Conservation (phyloP, 352 stramenopile species). For the Phytopythium cucurbitacearum region DNA sequence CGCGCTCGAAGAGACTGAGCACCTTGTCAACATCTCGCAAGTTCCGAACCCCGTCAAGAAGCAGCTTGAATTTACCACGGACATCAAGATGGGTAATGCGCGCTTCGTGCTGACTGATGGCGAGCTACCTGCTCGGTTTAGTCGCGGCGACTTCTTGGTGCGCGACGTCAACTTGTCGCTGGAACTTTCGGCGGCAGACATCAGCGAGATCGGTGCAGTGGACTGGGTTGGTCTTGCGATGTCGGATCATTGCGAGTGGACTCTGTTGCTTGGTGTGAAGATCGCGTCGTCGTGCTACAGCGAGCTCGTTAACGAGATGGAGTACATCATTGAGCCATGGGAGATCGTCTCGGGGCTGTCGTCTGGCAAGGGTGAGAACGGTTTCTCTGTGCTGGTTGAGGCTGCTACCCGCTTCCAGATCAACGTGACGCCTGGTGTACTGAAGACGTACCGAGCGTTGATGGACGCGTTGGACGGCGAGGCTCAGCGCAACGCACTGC, state of each 20-base stretch:
- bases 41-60: conserved; percentile 44
- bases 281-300: conserved; percentile 68
- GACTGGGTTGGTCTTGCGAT: conserved; percentile 52
- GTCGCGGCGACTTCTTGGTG: conserved; percentile 61
- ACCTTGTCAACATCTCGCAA: conserved; percentile 41
- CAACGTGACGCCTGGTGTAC: conserved; percentile 62
- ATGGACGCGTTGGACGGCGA: conserved; percentile 75
- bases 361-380: conserved; percentile 53
- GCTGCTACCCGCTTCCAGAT: conserved; percentile 71
- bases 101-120: conserved; percentile 57
- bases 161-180: conserved; percentile 58
- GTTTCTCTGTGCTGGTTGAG: conserved; percentile 55
- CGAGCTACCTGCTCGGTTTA: conserved; percentile 45
- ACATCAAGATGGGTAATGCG: conserved; percentile 63
- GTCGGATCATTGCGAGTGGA: conserved; percentile 56
- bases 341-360: conserved; percentile 49
- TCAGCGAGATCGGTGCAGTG: conserved; percentile 43
- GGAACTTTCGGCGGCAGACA: conserved; percentile 41
- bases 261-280: conserved; percentile 54
- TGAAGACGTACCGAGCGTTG: conserved; percentile 74
- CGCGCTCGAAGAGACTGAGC: conserved; percentile 44
- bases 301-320: conserved; percentile 65
- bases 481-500: conserved; percentile 47
- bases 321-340: conserved; percentile 72
- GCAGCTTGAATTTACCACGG: conserved; percentile 43